These are phyloP conservation scores for Cercospora sp. DNA, from an alignment of 2,329 filamentous ascomycete genomes.

Conservation along the genomic window DNA sequence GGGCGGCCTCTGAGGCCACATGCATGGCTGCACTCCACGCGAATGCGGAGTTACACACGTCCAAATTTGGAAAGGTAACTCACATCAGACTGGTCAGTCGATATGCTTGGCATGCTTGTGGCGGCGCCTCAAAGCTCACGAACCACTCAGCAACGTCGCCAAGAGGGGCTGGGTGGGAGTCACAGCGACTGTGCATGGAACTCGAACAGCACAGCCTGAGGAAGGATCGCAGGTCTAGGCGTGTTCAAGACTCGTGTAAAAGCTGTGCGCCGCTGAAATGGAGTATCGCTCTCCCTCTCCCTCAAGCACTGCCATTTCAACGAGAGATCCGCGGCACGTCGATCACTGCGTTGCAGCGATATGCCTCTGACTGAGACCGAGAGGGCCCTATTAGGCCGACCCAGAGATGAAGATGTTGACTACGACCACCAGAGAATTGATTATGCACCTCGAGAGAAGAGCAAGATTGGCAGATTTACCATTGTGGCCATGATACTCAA, in stretches of 20 bases:
- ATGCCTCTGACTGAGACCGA: constrained; percentile 29
- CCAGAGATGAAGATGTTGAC: constrained; percentile 20
- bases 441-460: constrained; percentile 20
- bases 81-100: neutral
- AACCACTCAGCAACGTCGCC: neutral
- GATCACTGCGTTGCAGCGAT: neutral
- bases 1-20: neutral
- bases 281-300: neutral
- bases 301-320: neutral
- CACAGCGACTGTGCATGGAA: neutral
- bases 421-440: constrained; percentile 27
- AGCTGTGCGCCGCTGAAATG: neutral
- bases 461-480: constrained; percentile 29
- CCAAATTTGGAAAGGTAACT: neutral
- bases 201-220: neutral
- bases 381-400: constrained; percentile 22
- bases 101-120: constrained; percentile 6
- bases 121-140: neutral
- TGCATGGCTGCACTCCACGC: neutral
- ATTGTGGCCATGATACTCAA: constrained; percentile 31
- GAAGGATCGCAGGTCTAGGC: neutral
- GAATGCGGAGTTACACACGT: constrained; percentile 3
- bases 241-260: neutral
- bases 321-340: neutral
- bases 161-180: neutral